phyloP scores from a whole-genome alignment of 208 protist genomes.

The Trypanosoma avium region DNA sequence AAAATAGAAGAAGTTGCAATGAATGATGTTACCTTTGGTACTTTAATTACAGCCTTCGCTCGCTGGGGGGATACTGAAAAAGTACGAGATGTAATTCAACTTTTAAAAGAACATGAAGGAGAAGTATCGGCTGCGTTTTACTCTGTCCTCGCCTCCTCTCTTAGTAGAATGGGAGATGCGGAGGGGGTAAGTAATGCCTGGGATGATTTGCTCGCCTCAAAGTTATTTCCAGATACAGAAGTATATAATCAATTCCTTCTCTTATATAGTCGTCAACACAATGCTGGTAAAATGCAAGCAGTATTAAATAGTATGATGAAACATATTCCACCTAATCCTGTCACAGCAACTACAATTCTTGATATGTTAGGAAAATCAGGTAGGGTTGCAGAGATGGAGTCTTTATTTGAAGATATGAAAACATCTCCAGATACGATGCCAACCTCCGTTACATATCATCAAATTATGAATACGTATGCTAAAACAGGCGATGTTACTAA shows the following conservation, averaged over 20 bases:
- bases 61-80: conserved; percentile 67
- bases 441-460: conserved; percentile 88
- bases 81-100: conserved; percentile 72
- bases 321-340: conserved; percentile 84
- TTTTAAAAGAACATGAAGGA: conserved; percentile 74
- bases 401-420: conserved; percentile 88
- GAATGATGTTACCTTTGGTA: conserved; percentile 91
- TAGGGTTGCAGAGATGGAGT: conserved; percentile 84
- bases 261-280: conserved; percentile 77
- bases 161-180: conserved; percentile 71
- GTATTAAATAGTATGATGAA: conserved; percentile 90
- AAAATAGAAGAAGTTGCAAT: conserved; percentile 65
- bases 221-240: conserved; percentile 82
- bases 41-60: conserved; percentile 82
- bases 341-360: conserved; percentile 83
- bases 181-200: conserved; percentile 82
- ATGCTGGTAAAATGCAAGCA: conserved; percentile 78
- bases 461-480: conserved; percentile 87
- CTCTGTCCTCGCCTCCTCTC: conserved; percentile 82
- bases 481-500: conserved; percentile 83
- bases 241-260: conserved; percentile 88
- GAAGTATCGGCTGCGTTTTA: conserved; percentile 82
- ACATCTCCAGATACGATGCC: conserved; percentile 71
- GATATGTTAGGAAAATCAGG: conserved; percentile 88
- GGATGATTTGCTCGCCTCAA: conserved; percentile 80